Percentiles rank a stretch among this genome's conserved stretches.
Conservation (phyloP, 768 basidiomycete genomes). For the Hemileccinum rubropunctum region DNA sequence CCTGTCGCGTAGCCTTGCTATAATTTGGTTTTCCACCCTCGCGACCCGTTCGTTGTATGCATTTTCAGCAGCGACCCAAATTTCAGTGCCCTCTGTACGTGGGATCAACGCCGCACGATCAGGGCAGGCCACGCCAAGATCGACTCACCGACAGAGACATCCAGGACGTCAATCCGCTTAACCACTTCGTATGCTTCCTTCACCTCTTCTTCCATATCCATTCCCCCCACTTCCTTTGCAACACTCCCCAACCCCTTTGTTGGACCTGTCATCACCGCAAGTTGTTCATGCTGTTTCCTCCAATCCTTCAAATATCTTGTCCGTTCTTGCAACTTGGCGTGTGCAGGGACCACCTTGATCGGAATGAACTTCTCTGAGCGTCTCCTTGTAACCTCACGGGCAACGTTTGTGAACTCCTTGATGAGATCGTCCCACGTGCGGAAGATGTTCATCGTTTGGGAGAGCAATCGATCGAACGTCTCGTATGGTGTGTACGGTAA, state of each 20-base stretch:
- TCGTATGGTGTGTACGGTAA: slow-evolving; percentile 93
- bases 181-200: slow-evolving; percentile 96
- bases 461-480: slow-evolving; percentile 85
- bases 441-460: slow-evolving; percentile 74
- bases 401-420: slow-evolving; percentile 91
- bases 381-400: slow-evolving; percentile 89
- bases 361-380: slow-evolving; percentile 92
- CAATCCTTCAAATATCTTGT: slow-evolving; percentile 85
- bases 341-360: slow-evolving; percentile 90
- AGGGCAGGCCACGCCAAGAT: not conserved
- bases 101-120: not conserved
- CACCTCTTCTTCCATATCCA: slow-evolving; percentile 99
- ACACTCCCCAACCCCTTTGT: slow-evolving; percentile 79
- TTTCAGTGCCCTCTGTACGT: slow-evolving; percentile 85
- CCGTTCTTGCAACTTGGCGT: slow-evolving; percentile 87
- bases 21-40: slow-evolving; percentile 97
- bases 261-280: slow-evolving; percentile 95
- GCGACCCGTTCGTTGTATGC: slow-evolving; percentile 98
- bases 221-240: slow-evolving; percentile 77
- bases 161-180: slow-evolving; percentile 93
- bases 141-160: slow-evolving; percentile 83
- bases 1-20: slow-evolving; percentile 85
- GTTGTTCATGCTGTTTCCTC: slow-evolving; percentile 96
- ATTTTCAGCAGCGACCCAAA: slow-evolving; percentile 96
- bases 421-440: slow-evolving; percentile 85